These are phyloP conservation scores for Fusarium sp. DNA, from an alignment of 2,329 filamentous ascomycete species.

Conservation along the genomic window DNA sequence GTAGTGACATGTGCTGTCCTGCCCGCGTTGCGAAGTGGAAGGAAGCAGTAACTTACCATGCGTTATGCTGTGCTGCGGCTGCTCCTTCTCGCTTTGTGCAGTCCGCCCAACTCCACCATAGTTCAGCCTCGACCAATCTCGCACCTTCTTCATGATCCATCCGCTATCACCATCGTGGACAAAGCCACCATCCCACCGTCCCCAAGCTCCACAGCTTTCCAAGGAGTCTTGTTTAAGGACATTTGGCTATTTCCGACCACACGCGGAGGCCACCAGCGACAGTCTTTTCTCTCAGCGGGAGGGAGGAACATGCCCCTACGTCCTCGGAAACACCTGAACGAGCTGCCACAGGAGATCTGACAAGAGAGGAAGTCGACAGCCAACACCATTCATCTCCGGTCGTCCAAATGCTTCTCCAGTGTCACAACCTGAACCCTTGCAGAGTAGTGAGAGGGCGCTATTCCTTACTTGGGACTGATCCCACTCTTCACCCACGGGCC, in stretches of 20 bases:
- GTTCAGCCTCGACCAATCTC: constrained; percentile 36
- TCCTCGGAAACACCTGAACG: neutral
- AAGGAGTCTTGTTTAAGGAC: neutral
- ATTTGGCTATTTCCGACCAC: constrained; percentile 12
- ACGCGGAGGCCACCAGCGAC: neutral
- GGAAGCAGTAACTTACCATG: constrained; percentile 18
- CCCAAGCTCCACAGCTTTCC: constrained; percentile 32
- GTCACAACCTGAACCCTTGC: constrained; percentile 30
- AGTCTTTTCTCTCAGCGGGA: neutral
- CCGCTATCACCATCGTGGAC: constrained; percentile 38
- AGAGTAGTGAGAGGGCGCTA: constrained; percentile 25
- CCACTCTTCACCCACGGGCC: constrained; percentile 40
- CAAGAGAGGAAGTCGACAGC: neutral
- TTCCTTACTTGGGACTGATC: constrained; percentile 31
- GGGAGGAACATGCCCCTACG: neutral
- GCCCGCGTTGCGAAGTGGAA: constrained; percentile 3
- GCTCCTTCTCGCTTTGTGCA: constrained; percentile 36
- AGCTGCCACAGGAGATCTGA: neutral
- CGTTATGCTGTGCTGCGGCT: constrained; percentile 18
- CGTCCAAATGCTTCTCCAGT: constrained; percentile 8
- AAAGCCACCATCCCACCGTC: constrained; percentile 39
- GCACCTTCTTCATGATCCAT: constrained; percentile 37
- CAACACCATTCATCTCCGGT: constrained; percentile 11
- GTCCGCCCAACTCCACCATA: constrained; percentile 25
- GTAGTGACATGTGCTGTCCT: constrained; percentile 4